Conservation (phyloP, 2,329 filamentous ascomycete species). For the Botrytis squamosa region DNA sequence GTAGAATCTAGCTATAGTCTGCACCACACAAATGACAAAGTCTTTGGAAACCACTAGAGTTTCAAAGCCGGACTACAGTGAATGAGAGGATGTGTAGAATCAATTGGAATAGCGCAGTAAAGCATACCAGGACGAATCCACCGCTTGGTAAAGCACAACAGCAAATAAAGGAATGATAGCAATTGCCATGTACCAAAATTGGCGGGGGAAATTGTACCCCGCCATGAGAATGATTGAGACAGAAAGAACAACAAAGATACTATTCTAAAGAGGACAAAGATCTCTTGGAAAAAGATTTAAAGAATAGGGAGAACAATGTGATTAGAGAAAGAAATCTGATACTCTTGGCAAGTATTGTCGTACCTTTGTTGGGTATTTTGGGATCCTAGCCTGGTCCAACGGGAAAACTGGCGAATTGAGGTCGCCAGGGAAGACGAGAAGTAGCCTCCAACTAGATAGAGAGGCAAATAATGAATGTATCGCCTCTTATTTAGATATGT, state of each 20-base stretch:
- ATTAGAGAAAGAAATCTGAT: background rate
- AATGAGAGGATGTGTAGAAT: background rate
- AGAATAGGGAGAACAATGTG: conserved; percentile 2
- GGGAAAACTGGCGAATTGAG: conserved; percentile 12
- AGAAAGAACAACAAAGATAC: conserved; percentile 2
- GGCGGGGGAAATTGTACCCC: background rate
- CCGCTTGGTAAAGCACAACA: conserved; percentile 28
- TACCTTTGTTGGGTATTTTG: conserved; percentile 15
- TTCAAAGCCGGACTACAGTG: background rate
- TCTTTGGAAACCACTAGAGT: background rate
- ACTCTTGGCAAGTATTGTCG: conserved; percentile 4
- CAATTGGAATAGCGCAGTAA: background rate
- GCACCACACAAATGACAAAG: background rate
- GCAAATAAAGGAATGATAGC: conserved; percentile 27
- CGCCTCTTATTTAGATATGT: background rate
- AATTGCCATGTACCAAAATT: conserved; percentile 1
- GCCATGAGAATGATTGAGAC: conserved; percentile 25
- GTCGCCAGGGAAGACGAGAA: conserved; percentile 19
- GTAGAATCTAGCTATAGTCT: background rate
- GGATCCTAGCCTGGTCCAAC: background rate
- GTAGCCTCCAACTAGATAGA: conserved; percentile 10
- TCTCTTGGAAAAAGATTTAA: background rate
- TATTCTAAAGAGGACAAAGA: background rate
- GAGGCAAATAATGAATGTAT: background rate
- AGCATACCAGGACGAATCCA: conserved; percentile 30